Evolutionary conservation across 2,329 filamentous ascomycete species (phyloP).

Genomic region (Pseudogymnoascus sp.): DNA sequence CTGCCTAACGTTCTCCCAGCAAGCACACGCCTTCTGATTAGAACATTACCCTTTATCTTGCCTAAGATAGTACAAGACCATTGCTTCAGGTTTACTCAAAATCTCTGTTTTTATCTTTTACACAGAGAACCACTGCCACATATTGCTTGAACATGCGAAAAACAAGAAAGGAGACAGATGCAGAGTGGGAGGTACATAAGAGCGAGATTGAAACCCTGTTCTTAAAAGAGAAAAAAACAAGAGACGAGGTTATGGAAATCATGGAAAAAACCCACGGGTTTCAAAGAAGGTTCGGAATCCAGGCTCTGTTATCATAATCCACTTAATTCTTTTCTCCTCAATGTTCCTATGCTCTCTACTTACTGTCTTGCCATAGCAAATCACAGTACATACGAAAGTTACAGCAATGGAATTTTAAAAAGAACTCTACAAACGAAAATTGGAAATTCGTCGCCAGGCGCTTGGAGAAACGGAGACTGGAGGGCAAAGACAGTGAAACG

Average conservation of each 20-base stretch:
- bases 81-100: not conserved
- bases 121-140: not conserved
- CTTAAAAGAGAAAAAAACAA: conserved; percentile 8
- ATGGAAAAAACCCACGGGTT: conserved; percentile 10
- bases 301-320: not conserved
- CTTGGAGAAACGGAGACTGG: conserved; percentile 13
- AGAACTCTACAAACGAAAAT: conserved; percentile 14
- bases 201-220: conserved; percentile 12
- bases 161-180: conserved; percentile 12
- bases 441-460: conserved; percentile 15
- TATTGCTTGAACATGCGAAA: not conserved
- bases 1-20: not conserved
- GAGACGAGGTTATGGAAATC: conserved; percentile 11
- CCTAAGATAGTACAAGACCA: not conserved
- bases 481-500: conserved; percentile 15
- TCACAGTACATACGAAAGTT: conserved; percentile 16
- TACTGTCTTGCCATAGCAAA: conserved; percentile 10
- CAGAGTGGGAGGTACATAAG: conserved; percentile 15
- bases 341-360: not conserved
- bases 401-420: conserved; percentile 14
- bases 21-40: not conserved
- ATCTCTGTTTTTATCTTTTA: not conserved
- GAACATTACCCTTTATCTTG: not conserved
- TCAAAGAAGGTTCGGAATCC: not conserved
- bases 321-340: not conserved